A percentile compares a stretch with the other conserved stretches of the same genome.
phyloP scores from a whole-genome alignment of 331 rosid species.

The Pyracantha coccinea region DNA sequence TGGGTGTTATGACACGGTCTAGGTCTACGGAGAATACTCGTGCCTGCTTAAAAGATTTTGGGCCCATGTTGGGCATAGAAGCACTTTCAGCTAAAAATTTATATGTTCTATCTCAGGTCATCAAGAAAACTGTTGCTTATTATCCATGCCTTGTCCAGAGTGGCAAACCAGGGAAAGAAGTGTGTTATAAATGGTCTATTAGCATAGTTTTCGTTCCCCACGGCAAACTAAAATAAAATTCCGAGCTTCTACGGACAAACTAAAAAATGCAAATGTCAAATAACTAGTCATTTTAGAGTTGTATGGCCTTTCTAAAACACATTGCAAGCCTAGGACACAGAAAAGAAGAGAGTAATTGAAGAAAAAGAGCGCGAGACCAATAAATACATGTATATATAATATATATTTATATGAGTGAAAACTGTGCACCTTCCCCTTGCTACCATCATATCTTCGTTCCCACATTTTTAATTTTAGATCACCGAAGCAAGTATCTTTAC shows the following conservation, averaged over 20 bases:
- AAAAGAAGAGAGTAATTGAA: background rate
- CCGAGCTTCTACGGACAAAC: no score
- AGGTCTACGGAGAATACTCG: no score
- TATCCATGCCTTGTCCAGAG: background rate
- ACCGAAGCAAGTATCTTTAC: conserved; percentile 80
- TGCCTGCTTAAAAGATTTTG: background rate
- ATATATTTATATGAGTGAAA: background rate
- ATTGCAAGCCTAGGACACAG: background rate
- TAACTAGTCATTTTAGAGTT: background rate
- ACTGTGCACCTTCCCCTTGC: conserved; percentile 68
- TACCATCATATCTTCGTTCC: conserved; percentile 79
- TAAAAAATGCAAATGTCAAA: no score
- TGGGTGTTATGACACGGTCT: no score
- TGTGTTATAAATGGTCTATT: background rate
- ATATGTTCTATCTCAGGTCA: background rate
- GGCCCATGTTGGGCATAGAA: background rate
- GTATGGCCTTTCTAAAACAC: background rate
- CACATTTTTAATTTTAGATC: conserved; percentile 54
- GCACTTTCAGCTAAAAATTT: background rate
- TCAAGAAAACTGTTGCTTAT: background rate
- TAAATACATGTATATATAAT: background rate
- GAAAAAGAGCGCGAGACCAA: background rate
- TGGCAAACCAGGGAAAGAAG: background rate
- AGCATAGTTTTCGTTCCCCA: background rate
- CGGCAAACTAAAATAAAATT: background rate